Conservation (phyloP, 2,329 filamentous ascomycete genomes). For the Arthrobotrys entomopaga region DNA sequence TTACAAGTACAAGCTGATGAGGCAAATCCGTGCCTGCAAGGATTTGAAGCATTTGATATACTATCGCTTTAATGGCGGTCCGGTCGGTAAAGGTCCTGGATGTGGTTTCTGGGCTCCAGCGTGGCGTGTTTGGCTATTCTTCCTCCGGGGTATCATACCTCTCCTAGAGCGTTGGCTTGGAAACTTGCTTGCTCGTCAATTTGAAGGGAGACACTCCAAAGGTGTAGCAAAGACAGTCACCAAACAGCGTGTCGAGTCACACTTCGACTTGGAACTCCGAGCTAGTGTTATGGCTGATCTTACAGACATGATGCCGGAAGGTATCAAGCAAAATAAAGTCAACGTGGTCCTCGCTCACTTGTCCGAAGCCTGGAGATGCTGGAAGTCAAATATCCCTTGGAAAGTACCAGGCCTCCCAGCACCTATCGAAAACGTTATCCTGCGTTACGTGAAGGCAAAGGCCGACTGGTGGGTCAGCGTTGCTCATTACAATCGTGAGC, state of each 20-base stretch:
- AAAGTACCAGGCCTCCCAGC: conserved; percentile 96
- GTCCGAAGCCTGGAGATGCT: conserved; percentile 98
- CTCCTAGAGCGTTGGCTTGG: conserved; percentile 96
- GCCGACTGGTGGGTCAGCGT: conserved; percentile 99
- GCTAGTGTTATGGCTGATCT: conserved; percentile 98
- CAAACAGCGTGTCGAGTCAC: conserved; percentile 97
- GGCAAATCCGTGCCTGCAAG: conserved; percentile 98
- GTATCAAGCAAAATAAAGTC: conserved; percentile 99
- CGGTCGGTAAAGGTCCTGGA: conserved; percentile 95
- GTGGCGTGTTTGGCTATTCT: conserved; percentile 99
- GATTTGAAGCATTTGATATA: conserved; percentile 99
- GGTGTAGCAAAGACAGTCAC: conserved; percentile 99
- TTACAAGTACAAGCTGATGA: conserved; percentile 99
- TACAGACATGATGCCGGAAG: conserved; percentile 99
- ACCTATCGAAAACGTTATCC: conserved; percentile 97
- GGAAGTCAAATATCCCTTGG: conserved; percentile 99
- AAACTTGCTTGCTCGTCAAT: conserved; percentile 94
- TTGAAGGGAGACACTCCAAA: conserved; percentile 98
- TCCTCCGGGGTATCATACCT: conserved; percentile 98
- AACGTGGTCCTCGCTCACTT: conserved; percentile 97
- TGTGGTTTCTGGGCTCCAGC: conserved; percentile 99
- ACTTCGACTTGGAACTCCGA: conserved; percentile 95
- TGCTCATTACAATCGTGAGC: conserved; percentile 97
- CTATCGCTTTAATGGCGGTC: conserved; percentile 96
- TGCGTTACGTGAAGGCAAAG: conserved; percentile 98